Conservation (phyloP, 176 grass and related monocot genomes). For the Carex scoparia region DNA sequence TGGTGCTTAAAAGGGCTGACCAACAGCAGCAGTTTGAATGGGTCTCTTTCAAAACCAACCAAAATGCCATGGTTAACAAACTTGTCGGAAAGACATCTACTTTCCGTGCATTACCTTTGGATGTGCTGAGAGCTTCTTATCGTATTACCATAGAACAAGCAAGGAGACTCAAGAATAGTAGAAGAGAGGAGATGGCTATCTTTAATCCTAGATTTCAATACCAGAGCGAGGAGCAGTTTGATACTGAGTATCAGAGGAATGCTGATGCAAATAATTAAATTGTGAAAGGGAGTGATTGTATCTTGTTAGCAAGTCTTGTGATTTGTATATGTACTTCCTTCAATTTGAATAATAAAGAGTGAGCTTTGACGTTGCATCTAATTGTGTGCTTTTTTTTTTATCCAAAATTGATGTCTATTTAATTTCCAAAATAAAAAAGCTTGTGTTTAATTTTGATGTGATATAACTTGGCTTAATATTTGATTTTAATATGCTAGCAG, state of each 20-base stretch:
- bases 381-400: too few relatives aligned
- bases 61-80: not conserved
- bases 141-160: slow-evolving; percentile 26
- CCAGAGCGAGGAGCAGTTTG: not conserved
- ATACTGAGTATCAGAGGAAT: slow-evolving; percentile 1
- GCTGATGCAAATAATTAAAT: not conserved
- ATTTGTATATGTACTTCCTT: not conserved
- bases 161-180: slow-evolving; percentile 20
- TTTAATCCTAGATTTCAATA: slow-evolving; percentile 16
- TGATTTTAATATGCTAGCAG: too few relatives aligned
- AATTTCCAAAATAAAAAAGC: too few relatives aligned
- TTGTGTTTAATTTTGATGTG: too few relatives aligned
- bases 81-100: slow-evolving; percentile 20
- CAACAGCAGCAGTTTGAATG: slow-evolving; percentile 14
- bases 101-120: slow-evolving; percentile 1
- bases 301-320: not conserved
- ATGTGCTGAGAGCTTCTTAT: slow-evolving; percentile 23
- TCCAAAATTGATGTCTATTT: too few relatives aligned
- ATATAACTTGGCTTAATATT: too few relatives aligned
- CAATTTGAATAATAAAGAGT: not conserved
- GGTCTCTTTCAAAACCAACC: slow-evolving; percentile 32
- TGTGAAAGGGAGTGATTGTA: not conserved
- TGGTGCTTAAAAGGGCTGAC: slow-evolving; percentile 1
- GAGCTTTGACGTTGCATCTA: not conserved
- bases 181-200: slow-evolving; percentile 12